Conservation (phyloP, 768 basidiomycete genomes). For the Pulveroboletus sp. region DNA sequence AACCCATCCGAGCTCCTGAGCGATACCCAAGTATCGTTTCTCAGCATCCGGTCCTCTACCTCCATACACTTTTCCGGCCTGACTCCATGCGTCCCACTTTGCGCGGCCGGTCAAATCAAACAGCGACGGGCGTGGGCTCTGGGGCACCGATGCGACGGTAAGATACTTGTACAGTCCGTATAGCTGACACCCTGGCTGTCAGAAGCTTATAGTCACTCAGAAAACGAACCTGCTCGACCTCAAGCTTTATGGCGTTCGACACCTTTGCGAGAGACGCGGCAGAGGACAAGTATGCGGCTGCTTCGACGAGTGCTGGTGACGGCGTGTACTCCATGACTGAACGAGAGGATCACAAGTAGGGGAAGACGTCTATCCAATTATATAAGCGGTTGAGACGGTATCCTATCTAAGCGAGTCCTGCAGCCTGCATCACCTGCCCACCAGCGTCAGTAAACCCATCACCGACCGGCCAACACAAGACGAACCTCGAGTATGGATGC, state of each 20-base stretch:
- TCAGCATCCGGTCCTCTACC: constrained; percentile 47
- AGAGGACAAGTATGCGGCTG: constrained; percentile 60
- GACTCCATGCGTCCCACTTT: constrained; percentile 84
- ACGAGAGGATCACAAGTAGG: background rate
- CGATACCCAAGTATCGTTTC: constrained; percentile 63
- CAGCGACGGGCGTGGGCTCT: constrained; percentile 58
- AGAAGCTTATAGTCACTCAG: constrained; percentile 12
- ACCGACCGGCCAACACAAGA: background rate
- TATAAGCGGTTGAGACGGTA: constrained; percentile 24
- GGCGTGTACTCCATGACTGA: constrained; percentile 27
- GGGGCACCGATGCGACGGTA: constrained; percentile 54
- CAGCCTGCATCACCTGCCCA: constrained; percentile 70
- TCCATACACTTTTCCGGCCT: constrained; percentile 45
- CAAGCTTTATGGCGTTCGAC: constrained; percentile 63
- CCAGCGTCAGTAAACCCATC: constrained; percentile 3
- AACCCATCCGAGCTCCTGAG: constrained; percentile 64
- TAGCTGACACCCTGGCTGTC: constrained; percentile 46
- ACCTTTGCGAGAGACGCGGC: constrained; percentile 50
- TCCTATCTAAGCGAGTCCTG: constrained; percentile 55
- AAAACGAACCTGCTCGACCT: constrained; percentile 46
- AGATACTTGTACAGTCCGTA: constrained; percentile 81
- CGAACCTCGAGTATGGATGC: constrained; percentile 80
- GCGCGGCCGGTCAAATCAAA: constrained; percentile 77
- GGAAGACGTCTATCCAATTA: constrained; percentile 31
- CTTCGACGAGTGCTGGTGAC: constrained; percentile 48